These are phyloP conservation scores for Salicornia ramosissima DNA, from an alignment of 148 eudicot genomes.

Conservation along the genomic window DNA sequence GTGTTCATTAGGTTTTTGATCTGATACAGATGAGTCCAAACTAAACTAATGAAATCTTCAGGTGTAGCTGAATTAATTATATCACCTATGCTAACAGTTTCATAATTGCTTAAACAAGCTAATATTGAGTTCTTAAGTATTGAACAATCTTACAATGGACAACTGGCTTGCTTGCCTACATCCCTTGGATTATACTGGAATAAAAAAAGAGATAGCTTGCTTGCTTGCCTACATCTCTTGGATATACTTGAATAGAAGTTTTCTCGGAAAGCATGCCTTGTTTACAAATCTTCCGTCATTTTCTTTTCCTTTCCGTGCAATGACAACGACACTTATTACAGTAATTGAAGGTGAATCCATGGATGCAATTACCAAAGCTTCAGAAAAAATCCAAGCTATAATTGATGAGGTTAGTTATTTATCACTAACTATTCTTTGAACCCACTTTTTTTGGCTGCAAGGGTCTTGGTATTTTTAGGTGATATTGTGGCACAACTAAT, in stretches of 20 bases:
- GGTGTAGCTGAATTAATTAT: background rate
- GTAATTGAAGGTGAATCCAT: slow-evolving; percentile 56
- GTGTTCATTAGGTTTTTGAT: background rate
- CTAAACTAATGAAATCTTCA: background rate
- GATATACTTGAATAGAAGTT: background rate
- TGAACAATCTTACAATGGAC: background rate
- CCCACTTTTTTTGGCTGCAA: background rate
- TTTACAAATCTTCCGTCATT: background rate
- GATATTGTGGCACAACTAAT: background rate
- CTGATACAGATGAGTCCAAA: background rate
- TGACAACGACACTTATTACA: slow-evolving; percentile 26
- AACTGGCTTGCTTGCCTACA: no score
- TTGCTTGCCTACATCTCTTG: background rate
- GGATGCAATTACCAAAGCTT: slow-evolving; percentile 49
- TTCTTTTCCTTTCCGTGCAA: slow-evolving; percentile 8
- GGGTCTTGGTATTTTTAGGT: background rate
- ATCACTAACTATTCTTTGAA: no score
- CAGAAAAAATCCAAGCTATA: slow-evolving; percentile 45
- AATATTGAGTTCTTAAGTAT: background rate
- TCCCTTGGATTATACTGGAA: no score
- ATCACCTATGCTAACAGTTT: no score
- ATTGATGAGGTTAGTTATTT: slow-evolving; percentile 56
- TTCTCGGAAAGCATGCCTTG: background rate
- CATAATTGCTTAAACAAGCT: background rate
- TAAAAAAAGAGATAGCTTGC: no score